These are phyloP conservation scores for Lagenidium sp. DNA, from an alignment of 352 stramenopile species.

Conservation along the genomic window DNA sequence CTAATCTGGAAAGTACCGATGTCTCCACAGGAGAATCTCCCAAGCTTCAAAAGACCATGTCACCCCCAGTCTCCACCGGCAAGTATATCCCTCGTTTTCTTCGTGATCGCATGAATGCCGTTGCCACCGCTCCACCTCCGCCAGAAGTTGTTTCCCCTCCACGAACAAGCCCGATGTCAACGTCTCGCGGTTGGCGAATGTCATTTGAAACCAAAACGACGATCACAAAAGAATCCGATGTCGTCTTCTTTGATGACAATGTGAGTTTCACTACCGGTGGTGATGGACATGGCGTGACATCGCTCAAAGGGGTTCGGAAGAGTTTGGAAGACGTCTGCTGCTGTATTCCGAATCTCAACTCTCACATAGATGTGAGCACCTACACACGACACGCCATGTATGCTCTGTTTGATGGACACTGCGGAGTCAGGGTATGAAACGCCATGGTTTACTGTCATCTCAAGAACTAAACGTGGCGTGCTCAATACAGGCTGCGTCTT, in stretches of 20 bases:
- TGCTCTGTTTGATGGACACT: constrained; percentile 80
- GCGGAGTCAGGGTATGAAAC: constrained; percentile 52
- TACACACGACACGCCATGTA: constrained; percentile 65
- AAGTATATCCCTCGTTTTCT: constrained; percentile 72
- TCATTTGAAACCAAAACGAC: constrained; percentile 42
- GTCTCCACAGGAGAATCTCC: constrained; percentile 14
- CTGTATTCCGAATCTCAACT: constrained; percentile 67
- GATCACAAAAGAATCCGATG: constrained; percentile 41
- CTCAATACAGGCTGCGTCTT: constrained; percentile 69
- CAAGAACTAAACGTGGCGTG: too few species aligned
- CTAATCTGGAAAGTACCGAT: background rate
- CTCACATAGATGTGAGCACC: constrained; percentile 24
- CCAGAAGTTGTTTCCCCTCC: constrained; percentile 21
- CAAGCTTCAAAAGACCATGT: constrained; percentile 38
- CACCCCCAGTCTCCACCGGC: constrained; percentile 39
- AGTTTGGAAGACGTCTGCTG: constrained; percentile 78
- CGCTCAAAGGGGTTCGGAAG: constrained; percentile 65
- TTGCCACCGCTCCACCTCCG: constrained; percentile 23
- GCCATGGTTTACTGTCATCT: background rate
- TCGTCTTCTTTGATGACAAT: constrained; percentile 48
- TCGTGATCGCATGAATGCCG: constrained; percentile 47
- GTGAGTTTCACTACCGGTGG: constrained; percentile 62
- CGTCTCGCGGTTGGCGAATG: constrained; percentile 20
- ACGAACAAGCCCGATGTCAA: constrained; percentile 25
- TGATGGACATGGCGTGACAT: constrained; percentile 68